Percentiles rank a stretch among this genome's conserved stretches.
phyloP scores from a whole-genome alignment of 208 protist species.

The Angomonas deanei region DNA sequence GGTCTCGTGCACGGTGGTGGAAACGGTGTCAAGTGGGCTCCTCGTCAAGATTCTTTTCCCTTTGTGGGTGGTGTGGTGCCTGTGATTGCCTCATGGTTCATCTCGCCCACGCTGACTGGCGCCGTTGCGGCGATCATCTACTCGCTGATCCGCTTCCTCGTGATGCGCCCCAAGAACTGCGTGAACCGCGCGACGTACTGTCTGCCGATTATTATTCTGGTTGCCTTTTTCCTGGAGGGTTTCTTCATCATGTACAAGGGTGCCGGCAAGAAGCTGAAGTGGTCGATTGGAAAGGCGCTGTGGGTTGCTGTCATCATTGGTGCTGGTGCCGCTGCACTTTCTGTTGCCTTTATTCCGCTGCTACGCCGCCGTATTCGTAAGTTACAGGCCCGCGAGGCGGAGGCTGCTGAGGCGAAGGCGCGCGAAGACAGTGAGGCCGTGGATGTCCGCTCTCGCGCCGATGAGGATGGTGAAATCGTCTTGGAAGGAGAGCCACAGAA shows the following conservation, averaged over 20 bases:
- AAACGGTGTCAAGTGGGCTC: conserved; percentile 32
- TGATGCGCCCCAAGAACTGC: conserved; percentile 36
- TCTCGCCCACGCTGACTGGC: conserved; percentile 46
- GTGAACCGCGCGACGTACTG: conserved; percentile 35
- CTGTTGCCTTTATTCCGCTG: conserved; percentile 31
- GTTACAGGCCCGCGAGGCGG: conserved; percentile 10
- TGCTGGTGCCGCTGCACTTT: conserved; percentile 21
- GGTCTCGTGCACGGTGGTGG: conserved; percentile 51
- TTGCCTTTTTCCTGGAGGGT: conserved; percentile 54
- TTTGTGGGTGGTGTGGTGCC: conserved; percentile 46
- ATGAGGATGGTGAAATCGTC: neutral
- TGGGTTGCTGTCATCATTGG: conserved; percentile 52
- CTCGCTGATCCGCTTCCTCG: conserved; percentile 23
- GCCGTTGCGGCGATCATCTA: conserved; percentile 34
- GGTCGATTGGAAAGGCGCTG: conserved; percentile 25
- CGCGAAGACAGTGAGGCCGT: neutral
- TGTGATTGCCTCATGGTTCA: conserved; percentile 58
- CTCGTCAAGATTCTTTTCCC: conserved; percentile 29
- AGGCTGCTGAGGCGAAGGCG: neutral
- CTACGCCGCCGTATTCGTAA: conserved; percentile 24
- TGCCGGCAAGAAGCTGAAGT: conserved; percentile 41
- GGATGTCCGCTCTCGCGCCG: neutral
- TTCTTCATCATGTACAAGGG: conserved; percentile 70
- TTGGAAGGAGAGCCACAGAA: neutral
- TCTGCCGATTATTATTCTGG: conserved; percentile 35